Percentiles rank a stretch among this genome's conserved stretches.
Conservation (phyloP, 75 land plant species). For the Adiantum capillusveneris region DNA sequence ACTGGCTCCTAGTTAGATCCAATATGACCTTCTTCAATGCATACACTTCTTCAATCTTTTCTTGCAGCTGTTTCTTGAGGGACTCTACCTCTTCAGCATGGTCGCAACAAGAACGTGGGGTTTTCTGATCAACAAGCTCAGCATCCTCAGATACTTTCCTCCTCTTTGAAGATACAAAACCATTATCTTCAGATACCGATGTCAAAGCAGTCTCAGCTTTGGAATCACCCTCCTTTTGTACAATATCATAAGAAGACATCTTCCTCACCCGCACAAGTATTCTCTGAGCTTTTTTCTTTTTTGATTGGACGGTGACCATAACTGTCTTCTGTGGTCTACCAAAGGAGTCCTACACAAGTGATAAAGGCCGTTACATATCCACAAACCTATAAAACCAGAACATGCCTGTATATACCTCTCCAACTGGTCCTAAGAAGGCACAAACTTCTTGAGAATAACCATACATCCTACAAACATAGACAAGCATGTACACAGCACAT, state of each 20-base stretch:
- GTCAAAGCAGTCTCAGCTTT: not conserved
- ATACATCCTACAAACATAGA: not conserved
- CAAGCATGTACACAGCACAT: not conserved
- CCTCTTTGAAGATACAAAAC: not conserved
- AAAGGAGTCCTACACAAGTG: slow-evolving; percentile 12
- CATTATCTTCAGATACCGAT: not conserved
- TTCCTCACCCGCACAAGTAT: slow-evolving; percentile 16
- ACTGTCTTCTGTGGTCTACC: slow-evolving; percentile 16
- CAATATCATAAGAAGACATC: slow-evolving; percentile 2
- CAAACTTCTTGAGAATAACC: slow-evolving; percentile 1
- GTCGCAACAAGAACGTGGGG: not conserved
- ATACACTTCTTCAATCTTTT: slow-evolving; percentile 7
- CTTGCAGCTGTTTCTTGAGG: slow-evolving; percentile 8
- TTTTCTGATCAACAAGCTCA: not conserved
- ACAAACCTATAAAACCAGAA: too few relatives aligned
- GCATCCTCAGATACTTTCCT: not conserved
- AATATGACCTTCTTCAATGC: slow-evolving; percentile 15
- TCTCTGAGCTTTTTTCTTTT: not conserved
- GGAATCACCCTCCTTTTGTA: not conserved
- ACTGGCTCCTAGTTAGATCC: slow-evolving; percentile 12
- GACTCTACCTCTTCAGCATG: slow-evolving; percentile 10
- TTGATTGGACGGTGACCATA: not conserved
- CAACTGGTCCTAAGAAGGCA: too few relatives aligned
- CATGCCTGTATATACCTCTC: too few relatives aligned
- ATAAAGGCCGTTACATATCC: too few relatives aligned